Evolutionary conservation across 805 yeast genomes (phyloP).

Genomic region (Nakazawaea siamensis): DNA sequence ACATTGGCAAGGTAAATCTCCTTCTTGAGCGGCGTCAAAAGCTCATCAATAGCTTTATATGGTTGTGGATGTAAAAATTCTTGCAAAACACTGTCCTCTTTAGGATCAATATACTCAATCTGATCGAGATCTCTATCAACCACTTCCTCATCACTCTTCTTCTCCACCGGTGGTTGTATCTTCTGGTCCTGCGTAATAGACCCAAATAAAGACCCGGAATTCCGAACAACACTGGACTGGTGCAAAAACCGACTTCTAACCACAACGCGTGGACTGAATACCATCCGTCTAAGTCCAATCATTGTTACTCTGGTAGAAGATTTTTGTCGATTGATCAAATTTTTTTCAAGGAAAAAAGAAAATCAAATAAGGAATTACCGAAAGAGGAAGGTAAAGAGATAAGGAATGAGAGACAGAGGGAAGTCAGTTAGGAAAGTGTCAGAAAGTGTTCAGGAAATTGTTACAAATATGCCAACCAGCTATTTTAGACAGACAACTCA

Average conservation of each 20-base stretch:
- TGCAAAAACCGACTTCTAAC: conserved; percentile 3
- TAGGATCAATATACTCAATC: conserved; percentile 18
- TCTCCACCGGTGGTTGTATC: neutral
- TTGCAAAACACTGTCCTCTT: conserved; percentile 31
- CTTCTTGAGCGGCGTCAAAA: conserved; percentile 65
- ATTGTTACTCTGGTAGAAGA: too few relatives aligned
- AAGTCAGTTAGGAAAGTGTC: too few relatives aligned
- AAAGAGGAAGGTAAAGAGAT: too few relatives aligned
- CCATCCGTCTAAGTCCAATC: too few relatives aligned
- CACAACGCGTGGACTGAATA: too few relatives aligned
- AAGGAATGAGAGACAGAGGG: too few relatives aligned
- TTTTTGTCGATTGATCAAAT: too few relatives aligned
- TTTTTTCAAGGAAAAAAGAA: too few relatives aligned
- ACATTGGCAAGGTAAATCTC: conserved; percentile 57
- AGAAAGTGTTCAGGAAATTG: too few relatives aligned
- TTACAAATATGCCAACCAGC: too few relatives aligned
- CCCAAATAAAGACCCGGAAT: conserved; percentile 1
- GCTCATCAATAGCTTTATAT: conserved; percentile 42
- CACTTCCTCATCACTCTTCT: neutral
- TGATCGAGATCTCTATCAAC: neutral
- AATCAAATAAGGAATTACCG: too few relatives aligned
- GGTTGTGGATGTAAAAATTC: conserved; percentile 44
- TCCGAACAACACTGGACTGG: neutral
- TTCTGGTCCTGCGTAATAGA: neutral
- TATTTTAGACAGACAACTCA: too few relatives aligned